Conservation (phyloP, 164 flowering plant genomes). For the Aristolochia fimbriata region DNA sequence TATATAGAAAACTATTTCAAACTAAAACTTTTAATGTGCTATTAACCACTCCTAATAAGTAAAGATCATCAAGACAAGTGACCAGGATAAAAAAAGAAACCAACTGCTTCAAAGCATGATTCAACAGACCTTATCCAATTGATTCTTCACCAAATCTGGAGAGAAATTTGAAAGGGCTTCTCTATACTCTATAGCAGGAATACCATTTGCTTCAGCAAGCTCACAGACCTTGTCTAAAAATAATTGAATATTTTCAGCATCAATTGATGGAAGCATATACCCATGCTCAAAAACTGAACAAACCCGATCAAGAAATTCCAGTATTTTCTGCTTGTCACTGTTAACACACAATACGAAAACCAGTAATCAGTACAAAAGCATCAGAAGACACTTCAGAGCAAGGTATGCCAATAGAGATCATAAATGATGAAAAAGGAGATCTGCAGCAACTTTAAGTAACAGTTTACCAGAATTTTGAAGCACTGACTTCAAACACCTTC, state of each 20-base stretch:
- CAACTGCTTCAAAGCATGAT: background rate
- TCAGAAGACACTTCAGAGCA: slow-evolving; percentile 3
- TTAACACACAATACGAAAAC: slow-evolving; percentile 9
- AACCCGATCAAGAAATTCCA: slow-evolving; percentile 67
- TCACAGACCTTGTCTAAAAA: slow-evolving; percentile 56
- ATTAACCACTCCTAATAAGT: too few species aligned
- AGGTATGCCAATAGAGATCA: background rate
- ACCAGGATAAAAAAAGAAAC: too few species aligned
- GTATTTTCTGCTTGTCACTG: slow-evolving; percentile 64
- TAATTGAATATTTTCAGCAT: slow-evolving; percentile 25
- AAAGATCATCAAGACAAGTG: too few species aligned
- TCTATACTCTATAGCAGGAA: slow-evolving; percentile 43
- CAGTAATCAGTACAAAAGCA: slow-evolving; percentile 1
- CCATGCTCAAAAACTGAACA: slow-evolving; percentile 57
- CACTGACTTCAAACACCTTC: slow-evolving; percentile 49
- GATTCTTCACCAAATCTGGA: slow-evolving; percentile 24
- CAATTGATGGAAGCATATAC: slow-evolving; percentile 28
- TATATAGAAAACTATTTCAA: too few species aligned
- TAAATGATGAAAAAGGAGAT: background rate
- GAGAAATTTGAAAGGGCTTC: slow-evolving; percentile 38
- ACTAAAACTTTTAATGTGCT: too few species aligned
- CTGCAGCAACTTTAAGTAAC: slow-evolving; percentile 3
- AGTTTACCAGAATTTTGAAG: slow-evolving; percentile 63
- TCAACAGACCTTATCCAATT: slow-evolving; percentile 51
- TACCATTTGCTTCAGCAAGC: slow-evolving; percentile 52